Base-by-base conservation (phyloP, 2,329 filamentous ascomycete species). In the Domatiomyces catenatus region DNA sequence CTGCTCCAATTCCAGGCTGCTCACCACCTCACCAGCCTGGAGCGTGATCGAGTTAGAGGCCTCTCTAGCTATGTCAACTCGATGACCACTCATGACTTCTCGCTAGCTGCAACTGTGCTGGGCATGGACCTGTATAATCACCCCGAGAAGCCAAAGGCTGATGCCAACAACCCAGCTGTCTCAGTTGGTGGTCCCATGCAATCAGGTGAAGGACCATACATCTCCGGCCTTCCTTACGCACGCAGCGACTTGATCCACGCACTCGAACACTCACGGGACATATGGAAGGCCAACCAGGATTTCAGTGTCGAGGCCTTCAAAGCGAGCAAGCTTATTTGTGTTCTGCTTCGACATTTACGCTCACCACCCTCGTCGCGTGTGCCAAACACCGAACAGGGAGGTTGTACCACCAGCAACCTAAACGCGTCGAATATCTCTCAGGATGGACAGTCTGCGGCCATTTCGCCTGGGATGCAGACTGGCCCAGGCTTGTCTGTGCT, bases 291-390 rank as follows among this genome's bases (percentile, higher is more conserved):
- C 8, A 72, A 88, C 8, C 77, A 81, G 2, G 83, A 92, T 50
- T 74, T 80, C 20, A 92, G 84, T 1, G 83, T 95, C 69, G 90
- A 96, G 58, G 87, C 89, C 0, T 89, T 82, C 69, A 96, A 96
- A 68, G 90, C 87, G 1, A 80, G 80, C 42, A 80, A 79, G 43
- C 76, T 90, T 20, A 71, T 96, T n/a, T 81, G 80, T 19, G 80
- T 95, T 48, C 88, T 96, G 77, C 69, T 96, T 44, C 75, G 80
- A 28, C 92, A 92, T 65, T 74, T 95, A 49, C 81, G 53, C 28
- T 42, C 50, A 19, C 53, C 56, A 8, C 50, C 10, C 24, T 36
- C 48, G 20, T 53, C 56, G 2, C 51, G 10, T 32, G 53, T 52
- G 15, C 50, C 54, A 10, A 52, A 65, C 49, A 56, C 60, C 49